These are phyloP conservation scores for Astragalus glycyphyllos DNA, from an alignment of 306 rosid genomes.

Conservation along the genomic window DNA sequence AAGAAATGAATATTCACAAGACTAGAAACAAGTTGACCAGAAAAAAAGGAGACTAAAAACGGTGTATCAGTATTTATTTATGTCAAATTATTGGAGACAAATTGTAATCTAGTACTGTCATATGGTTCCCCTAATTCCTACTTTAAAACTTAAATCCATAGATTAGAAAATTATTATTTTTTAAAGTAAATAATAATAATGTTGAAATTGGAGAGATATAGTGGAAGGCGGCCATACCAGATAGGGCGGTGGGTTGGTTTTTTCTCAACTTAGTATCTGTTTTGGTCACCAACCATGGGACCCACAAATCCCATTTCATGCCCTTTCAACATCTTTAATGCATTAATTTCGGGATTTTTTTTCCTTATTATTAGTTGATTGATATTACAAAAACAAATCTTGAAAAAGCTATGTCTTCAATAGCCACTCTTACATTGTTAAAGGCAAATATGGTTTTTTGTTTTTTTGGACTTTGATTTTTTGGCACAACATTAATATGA, in stretches of 20 bases:
- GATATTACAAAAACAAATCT: neutral
- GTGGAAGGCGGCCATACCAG: slow-evolving; percentile 58
- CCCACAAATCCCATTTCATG: slow-evolving; percentile 42
- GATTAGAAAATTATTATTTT: neutral
- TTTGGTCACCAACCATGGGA: slow-evolving; percentile 67
- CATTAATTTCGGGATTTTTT: slow-evolving; percentile 35
- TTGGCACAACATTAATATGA: no score
- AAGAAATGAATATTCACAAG: slow-evolving; percentile 30
- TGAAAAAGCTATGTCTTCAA: neutral
- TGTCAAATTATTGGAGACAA: slow-evolving; percentile 34
- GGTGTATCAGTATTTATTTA: slow-evolving; percentile 3
- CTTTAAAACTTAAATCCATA: slow-evolving; percentile 1
- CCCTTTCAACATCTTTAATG: slow-evolving; percentile 30
- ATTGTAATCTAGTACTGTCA: slow-evolving; percentile 24
- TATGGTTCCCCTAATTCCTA: slow-evolving; percentile 31
- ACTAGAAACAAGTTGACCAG: neutral
- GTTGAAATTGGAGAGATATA: neutral
- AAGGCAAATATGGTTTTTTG: no score
- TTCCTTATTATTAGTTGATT: neutral
- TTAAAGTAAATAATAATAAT: neutral
- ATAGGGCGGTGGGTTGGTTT: slow-evolving; percentile 38
- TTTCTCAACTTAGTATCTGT: slow-evolving; percentile 40
- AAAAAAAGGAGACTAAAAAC: slow-evolving; percentile 6
- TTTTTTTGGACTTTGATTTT: no score
- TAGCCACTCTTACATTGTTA: neutral